Base-by-base conservation (phyloP, 2,329 filamentous ascomycete species). In the Daldinia sp. region DNA sequence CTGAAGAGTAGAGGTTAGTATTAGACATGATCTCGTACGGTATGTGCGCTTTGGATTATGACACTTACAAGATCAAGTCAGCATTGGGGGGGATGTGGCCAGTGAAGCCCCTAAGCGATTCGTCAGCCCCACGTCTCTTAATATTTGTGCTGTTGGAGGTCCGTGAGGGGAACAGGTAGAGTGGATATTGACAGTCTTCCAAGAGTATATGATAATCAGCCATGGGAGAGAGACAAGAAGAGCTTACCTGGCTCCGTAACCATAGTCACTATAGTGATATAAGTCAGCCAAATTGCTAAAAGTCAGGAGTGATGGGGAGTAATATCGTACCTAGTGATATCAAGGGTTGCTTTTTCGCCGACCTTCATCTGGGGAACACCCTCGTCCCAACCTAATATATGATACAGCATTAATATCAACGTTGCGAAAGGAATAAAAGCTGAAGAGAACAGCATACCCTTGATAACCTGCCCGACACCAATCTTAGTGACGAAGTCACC, bases 331-430 rank as follows among this genome's bases (percentile, higher is more conserved):
- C 87, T 86, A 71, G 90, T 87, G 78, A 98, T 98, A 74, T 90
- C 91, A 72, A 99, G 86, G 58, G 89, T 92, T 60, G 93, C 90
- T 85, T 93, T 95, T 87, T 98, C 95, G 79, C 95, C 94, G 66
- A 97, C 85, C 79, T 91, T 90, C 95, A 99, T 98, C 78, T 89
- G 85, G 56, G 85, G 83, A 60, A 98, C 94, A 73, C 92, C 94
- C 82, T 97, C 90, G 77, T 93, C 94, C 93, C 89, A 97, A 74
- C 89, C 92, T 94, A 73, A 55, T 57, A n/a, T 39, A 54, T 56
- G 26, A 42, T 58, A 33, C 63, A 48, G 9, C 10, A 48, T 73
- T 59, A 73, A 64, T 48, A 33, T 12, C 53, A 50, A 37, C 60
- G 41, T 28, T 37, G 20, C 39, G 46, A 62, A 35, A 35, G 42